Evolutionary conservation across 768 basidiomycete species (phyloP).

Genomic region (Leccinum sublutescens): DNA sequence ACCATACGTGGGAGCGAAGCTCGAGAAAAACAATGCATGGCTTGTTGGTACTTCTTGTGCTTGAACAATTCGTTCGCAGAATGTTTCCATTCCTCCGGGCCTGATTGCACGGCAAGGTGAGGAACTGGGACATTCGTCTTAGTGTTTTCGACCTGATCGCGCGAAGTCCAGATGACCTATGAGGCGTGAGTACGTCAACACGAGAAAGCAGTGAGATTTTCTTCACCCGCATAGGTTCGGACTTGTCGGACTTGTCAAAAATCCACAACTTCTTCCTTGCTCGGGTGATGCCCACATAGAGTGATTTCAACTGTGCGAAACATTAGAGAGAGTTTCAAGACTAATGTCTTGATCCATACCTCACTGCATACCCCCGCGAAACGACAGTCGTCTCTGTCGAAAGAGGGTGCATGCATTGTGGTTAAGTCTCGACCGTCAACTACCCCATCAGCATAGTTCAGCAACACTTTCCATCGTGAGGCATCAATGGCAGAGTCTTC

Average conservation of each 20-base stretch:
- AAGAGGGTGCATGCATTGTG: constrained; percentile 39
- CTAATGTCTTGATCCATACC: constrained; percentile 31
- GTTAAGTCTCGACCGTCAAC: constrained; percentile 11
- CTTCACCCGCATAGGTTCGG: constrained; percentile 55
- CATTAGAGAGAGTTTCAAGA: neutral
- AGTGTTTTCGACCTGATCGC: constrained; percentile 46
- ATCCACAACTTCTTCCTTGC: constrained; percentile 72
- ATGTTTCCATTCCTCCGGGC: constrained; percentile 45
- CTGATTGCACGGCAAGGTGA: constrained; percentile 53
- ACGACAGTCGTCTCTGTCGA: constrained; percentile 41
- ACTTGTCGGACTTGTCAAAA: constrained; percentile 55
- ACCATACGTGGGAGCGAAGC: constrained; percentile 44
- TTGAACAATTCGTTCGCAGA: constrained; percentile 40
- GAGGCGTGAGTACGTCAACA: neutral
- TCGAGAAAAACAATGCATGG: constrained; percentile 52
- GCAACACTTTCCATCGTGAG: constrained; percentile 59
- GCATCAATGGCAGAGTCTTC: constrained; percentile 52
- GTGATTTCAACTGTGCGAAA: constrained; percentile 52
- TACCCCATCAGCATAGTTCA: constrained; percentile 40
- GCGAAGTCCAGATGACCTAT: constrained; percentile 52
- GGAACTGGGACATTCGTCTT: constrained; percentile 52
- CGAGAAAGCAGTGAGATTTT: neutral
- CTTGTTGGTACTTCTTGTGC: constrained; percentile 44
- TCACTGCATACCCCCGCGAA: constrained; percentile 60
- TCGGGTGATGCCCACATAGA: constrained; percentile 72